Base-by-base conservation (phyloP, 129 eudicot species). In the Helichrysum umbraculigerum region DNA sequence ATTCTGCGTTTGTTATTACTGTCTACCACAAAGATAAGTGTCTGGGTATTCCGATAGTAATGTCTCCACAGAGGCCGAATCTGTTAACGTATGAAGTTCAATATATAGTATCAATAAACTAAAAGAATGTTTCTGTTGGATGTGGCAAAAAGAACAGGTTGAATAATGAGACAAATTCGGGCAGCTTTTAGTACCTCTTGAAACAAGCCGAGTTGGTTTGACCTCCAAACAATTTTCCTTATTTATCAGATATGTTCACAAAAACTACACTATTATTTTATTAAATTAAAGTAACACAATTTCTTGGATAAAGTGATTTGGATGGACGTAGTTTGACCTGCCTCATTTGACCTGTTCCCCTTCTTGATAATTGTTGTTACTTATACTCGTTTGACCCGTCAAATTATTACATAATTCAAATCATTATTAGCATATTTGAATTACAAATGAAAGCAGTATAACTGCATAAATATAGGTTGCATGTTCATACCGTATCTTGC, bases 61-160 rank as follows among this genome's bases (percentile, higher is more conserved):
- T 85, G 83, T 75, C 70, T 81, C 88, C 89, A 85, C 34, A 85
- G 50, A 64, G 82, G 76, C 32, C 84, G 84, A 50, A 85, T 85
- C 89, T 79, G 56, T 63, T 60, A 5, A 80, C 19, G 11, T 12
- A 72, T 20, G 52, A 67, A 71, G 2, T 16, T 37, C 14, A 33
- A 29, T 25, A 68, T 67, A 35, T 17, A 71, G 58, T 29, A 71
- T 65, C 20, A 4, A 22, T 32, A 65, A 65, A 19, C 30, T 9
- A 64, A 17, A 17, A 64, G 52, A 35, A 22, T 35, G 42, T 44
- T 42, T 42, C 20, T 22, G 14, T 42, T 44, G 37, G 2, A 17
- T 15, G 29, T 17, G 70, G 14, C 17, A n/a, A 39, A 66, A 7
- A 17, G 17, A 14, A 22, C 1, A 12, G 41, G 42, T 66, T 19